phyloP scores from a whole-genome alignment of 495 filamentous ascomycete species.

The Aspergillus conjunctus region DNA sequence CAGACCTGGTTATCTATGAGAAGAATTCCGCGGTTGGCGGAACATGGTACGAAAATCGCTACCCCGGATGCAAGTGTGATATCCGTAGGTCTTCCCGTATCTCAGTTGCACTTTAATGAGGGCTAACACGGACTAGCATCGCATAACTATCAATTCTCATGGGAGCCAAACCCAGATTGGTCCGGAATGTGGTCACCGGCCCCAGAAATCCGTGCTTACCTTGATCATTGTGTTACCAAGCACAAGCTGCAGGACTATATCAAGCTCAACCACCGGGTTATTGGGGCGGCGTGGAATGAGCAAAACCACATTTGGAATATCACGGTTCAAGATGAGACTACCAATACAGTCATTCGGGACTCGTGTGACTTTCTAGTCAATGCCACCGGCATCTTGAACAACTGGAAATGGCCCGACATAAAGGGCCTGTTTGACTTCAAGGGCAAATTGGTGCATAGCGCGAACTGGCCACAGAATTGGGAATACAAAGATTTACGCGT shows the following conservation, averaged over 20 bases:
- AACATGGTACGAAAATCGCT: neutral
- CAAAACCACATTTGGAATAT: neutral
- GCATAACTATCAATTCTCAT: neutral
- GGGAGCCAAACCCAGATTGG: neutral
- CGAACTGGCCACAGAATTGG: neutral
- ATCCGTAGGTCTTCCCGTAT: neutral
- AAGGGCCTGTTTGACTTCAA: neutral
- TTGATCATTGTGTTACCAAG: neutral
- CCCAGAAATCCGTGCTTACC: neutral
- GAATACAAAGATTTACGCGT: neutral
- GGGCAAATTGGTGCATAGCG: neutral
- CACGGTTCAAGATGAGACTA: neutral
- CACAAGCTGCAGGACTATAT: neutral
- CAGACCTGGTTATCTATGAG: neutral
- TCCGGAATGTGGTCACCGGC: neutral
- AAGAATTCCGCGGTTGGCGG: neutral
- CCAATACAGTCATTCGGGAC: neutral
- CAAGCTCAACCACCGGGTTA: neutral
- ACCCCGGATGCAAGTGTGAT: neutral
- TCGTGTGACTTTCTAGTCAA: neutral
- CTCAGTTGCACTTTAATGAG: neutral
- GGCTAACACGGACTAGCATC: neutral
- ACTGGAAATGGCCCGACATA: neutral
- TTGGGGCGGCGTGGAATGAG: neutral
- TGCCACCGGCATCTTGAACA: neutral